phyloP scores from a whole-genome alignment of 2,329 filamentous ascomycete species.

The Pseudocercospora vitis region DNA sequence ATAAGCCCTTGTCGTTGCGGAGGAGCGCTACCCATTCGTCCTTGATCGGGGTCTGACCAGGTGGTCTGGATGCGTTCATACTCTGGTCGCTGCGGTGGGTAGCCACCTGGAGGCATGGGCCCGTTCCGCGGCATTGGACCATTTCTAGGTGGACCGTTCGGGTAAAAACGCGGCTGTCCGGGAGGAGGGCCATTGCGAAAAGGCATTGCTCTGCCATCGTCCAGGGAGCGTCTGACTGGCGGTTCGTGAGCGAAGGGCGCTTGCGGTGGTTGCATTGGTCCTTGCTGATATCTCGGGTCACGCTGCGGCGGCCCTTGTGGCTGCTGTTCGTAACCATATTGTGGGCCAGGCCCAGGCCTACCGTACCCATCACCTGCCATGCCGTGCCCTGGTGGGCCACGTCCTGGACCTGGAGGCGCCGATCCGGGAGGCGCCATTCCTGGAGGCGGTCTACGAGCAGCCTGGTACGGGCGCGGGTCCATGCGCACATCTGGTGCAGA shows the following conservation, averaged over 20 bases:
- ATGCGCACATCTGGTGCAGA: constrained; percentile 22
- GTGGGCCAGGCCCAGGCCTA: constrained; percentile 11
- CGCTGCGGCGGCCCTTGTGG: constrained; percentile 15
- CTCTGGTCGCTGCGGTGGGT: constrained; percentile 23
- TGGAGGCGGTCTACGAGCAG: constrained; percentile 1
- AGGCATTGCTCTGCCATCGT: constrained; percentile 32
- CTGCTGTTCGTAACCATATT: constrained; percentile 18
- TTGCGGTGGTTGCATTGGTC: constrained; percentile 27
- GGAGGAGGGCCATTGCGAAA: constrained; percentile 29
- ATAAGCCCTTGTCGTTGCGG: constrained; percentile 24
- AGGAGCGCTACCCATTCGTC: constrained; percentile 28
- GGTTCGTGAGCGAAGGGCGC: constrained; percentile 29
- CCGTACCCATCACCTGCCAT: constrained; percentile 19
- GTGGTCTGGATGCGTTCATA: constrained; percentile 22
- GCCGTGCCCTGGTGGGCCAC: constrained; percentile 19
- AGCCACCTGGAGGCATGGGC: constrained; percentile 14
- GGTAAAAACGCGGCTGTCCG: constrained; percentile 13
- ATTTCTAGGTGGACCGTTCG: constrained; percentile 14
- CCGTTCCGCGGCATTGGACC: no score
- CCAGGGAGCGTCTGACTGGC: constrained; percentile 29
- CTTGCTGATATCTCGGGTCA: constrained; percentile 17
- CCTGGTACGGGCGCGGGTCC: constrained; percentile 15
- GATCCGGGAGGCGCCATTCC: no score
- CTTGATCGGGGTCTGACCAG: constrained; percentile 32
- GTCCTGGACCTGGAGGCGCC: constrained; percentile 11